Evolutionary conservation across 495 filamentous ascomycete genomes (phyloP).

Genomic region (Hamigera avellanea): DNA sequence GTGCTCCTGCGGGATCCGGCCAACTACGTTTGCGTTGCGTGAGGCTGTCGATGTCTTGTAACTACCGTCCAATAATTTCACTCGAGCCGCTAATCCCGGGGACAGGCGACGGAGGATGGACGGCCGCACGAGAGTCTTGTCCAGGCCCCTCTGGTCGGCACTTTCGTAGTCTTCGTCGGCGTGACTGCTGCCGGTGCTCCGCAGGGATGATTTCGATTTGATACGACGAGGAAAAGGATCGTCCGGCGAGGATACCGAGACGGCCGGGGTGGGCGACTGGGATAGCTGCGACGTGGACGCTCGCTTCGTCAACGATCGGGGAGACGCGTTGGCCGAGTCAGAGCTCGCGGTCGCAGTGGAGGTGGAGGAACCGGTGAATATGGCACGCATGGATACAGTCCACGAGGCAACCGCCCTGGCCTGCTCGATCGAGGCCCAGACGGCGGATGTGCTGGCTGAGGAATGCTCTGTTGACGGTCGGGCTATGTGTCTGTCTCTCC

Average conservation of each 20-base stretch:
- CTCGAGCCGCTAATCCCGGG: slow-evolving; percentile 64
- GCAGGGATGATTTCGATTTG: slow-evolving; percentile 33
- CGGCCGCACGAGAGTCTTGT: slow-evolving; percentile 19
- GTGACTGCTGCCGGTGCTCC: slow-evolving; percentile 27
- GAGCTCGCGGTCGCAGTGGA: slow-evolving; percentile 17
- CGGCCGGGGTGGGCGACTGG: slow-evolving; percentile 15
- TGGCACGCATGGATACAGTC: slow-evolving; percentile 31
- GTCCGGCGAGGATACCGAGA: slow-evolving; percentile 21
- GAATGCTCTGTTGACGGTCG: slow-evolving; percentile 15
- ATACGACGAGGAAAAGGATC: slow-evolving; percentile 22
- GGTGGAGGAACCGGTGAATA: slow-evolving; percentile 21
- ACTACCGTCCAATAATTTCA: slow-evolving; percentile 58
- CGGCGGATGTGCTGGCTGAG: slow-evolving; percentile 6
- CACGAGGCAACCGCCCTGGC: slow-evolving; percentile 4
- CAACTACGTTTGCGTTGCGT: slow-evolving; percentile 39
- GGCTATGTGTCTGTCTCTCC: neutral
- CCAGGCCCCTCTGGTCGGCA: slow-evolving; percentile 6
- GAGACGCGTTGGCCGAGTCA: slow-evolving; percentile 17
- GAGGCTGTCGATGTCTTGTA: slow-evolving; percentile 29
- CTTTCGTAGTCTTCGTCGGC: slow-evolving; percentile 17
- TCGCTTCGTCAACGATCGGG: slow-evolving; percentile 8
- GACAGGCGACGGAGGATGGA: slow-evolving; percentile 40
- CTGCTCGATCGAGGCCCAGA: slow-evolving; percentile 1
- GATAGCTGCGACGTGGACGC: slow-evolving; percentile 9
- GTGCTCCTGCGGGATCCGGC: slow-evolving; percentile 64